Percentiles rank a stretch among this genome's conserved stretches.
Conservation (phyloP, 2,329 filamentous ascomycete genomes). For the Sordariomycetes sp. region DNA sequence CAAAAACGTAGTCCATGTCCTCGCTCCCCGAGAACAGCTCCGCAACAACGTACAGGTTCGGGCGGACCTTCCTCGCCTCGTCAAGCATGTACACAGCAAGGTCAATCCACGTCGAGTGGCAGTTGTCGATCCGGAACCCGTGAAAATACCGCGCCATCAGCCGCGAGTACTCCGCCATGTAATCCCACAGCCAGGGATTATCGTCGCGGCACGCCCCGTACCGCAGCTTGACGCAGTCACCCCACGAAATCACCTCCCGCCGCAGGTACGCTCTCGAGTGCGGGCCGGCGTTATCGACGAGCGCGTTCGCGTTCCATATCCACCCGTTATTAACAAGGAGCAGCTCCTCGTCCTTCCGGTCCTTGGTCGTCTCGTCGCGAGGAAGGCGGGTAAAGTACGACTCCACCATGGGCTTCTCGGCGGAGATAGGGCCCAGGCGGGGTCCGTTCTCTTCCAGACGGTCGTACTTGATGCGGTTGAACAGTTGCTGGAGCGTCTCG, state of each 20-base stretch:
- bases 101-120: constrained; percentile 87
- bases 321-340: constrained; percentile 92
- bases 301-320: constrained; percentile 95
- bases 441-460: constrained; percentile 88
- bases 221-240: constrained; percentile 92
- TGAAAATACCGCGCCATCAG: constrained; percentile 90
- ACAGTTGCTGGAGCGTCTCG: constrained; percentile 80
- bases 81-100: constrained; percentile 93
- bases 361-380: constrained; percentile 60
- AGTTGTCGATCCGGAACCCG: constrained; percentile 95
- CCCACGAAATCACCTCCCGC: constrained; percentile 94
- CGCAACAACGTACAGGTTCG: constrained; percentile 82
- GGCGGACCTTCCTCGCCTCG: constrained; percentile 76
- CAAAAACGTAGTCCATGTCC: constrained; percentile 91
- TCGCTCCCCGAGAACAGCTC: constrained; percentile 94
- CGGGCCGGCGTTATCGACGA: constrained; percentile 86
- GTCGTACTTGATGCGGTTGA: constrained; percentile 89
- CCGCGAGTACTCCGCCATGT: constrained; percentile 86
- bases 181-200: constrained; percentile 88
- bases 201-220: constrained; percentile 73
- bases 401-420: constrained; percentile 74
- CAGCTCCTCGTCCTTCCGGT: constrained; percentile 63
- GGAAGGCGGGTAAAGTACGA: constrained; percentile 89
- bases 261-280: constrained; percentile 87
- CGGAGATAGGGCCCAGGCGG: constrained; percentile 66